Evolutionary conservation across 768 basidiomycete genomes (phyloP).

Genomic region (Tylopilus plumbeoviolaceoides): DNA sequence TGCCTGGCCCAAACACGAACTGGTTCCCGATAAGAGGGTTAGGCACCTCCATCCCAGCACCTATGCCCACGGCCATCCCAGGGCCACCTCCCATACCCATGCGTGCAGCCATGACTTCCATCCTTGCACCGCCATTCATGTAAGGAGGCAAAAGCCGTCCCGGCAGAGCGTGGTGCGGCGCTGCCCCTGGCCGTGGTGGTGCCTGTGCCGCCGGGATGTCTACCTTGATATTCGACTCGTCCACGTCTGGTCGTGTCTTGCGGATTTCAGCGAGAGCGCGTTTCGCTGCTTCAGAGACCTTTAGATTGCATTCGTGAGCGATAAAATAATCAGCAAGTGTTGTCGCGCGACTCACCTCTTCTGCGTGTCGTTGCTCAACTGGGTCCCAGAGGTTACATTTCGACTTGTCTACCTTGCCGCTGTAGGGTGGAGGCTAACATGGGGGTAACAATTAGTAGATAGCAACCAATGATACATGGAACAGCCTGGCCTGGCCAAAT

Average conservation of each 20-base stretch:
- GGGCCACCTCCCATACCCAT: neutral
- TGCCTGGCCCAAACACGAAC: constrained; percentile 18
- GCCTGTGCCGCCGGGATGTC: constrained; percentile 45
- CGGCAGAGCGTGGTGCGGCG: neutral
- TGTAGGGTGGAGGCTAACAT: constrained; percentile 22
- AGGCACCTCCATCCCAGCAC: constrained; percentile 8
- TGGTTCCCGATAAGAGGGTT: neutral
- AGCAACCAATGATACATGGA: neutral
- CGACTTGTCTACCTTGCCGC: constrained; percentile 24
- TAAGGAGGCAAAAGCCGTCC: neutral
- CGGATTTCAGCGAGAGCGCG: constrained; percentile 62
- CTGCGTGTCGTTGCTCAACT: constrained; percentile 58
- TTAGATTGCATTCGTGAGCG: constrained; percentile 42
- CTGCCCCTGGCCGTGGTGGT: neutral
- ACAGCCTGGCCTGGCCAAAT: neutral
- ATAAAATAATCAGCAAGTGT: too few relatives aligned
- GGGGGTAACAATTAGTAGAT: constrained; percentile 4
- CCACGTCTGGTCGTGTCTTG: constrained; percentile 56
- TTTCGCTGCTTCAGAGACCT: constrained; percentile 70
- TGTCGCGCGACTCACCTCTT: constrained; percentile 46
- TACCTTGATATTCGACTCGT: constrained; percentile 56
- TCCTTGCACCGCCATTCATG: neutral
- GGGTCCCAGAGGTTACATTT: constrained; percentile 71
- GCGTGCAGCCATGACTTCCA: neutral
- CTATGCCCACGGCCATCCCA: neutral